Evolutionary conservation across 352 stramenopile species (phyloP).

Genomic region (Globisporangium okanoganense): DNA sequence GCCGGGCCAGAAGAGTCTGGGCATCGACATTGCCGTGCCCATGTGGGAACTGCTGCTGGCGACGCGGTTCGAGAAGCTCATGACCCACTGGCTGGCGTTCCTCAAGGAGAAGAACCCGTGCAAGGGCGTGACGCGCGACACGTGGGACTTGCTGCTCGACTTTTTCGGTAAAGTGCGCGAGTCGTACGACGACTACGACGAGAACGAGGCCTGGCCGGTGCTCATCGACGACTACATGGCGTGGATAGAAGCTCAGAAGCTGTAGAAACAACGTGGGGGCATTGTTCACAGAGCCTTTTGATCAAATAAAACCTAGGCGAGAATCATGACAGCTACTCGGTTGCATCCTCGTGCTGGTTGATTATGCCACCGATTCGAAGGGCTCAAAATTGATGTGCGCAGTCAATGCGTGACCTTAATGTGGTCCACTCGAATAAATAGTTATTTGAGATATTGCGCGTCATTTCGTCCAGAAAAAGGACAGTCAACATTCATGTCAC

Average conservation of each 20-base stretch:
- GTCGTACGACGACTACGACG: constrained; percentile 83
- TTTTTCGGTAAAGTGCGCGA: constrained; percentile 82
- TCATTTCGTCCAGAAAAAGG: background rate
- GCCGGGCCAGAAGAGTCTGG: constrained; percentile 81
- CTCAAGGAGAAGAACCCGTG: constrained; percentile 69
- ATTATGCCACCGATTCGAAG: no score
- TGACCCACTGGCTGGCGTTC: constrained; percentile 71
- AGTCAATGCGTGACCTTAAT: background rate
- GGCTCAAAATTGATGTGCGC: no score
- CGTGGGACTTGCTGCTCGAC: constrained; percentile 82
- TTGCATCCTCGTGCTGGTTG: background rate
- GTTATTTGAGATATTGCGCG: background rate
- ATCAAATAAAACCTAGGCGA: background rate
- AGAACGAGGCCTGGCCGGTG: constrained; percentile 88
- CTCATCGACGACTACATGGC: constrained; percentile 89
- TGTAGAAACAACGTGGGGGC: constrained; percentile 10
- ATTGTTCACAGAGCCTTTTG: background rate
- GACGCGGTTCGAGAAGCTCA: constrained; percentile 62
- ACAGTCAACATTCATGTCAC: background rate
- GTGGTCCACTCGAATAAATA: background rate
- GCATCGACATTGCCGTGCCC: constrained; percentile 78
- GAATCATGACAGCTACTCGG: background rate
- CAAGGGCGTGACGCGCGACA: constrained; percentile 83
- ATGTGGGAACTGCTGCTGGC: constrained; percentile 86
- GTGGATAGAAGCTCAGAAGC: constrained; percentile 75